Conservation (phyloP, 225 moss, liverwort and hornwort species). For the Pseudisothecium myosuroides region DNA sequence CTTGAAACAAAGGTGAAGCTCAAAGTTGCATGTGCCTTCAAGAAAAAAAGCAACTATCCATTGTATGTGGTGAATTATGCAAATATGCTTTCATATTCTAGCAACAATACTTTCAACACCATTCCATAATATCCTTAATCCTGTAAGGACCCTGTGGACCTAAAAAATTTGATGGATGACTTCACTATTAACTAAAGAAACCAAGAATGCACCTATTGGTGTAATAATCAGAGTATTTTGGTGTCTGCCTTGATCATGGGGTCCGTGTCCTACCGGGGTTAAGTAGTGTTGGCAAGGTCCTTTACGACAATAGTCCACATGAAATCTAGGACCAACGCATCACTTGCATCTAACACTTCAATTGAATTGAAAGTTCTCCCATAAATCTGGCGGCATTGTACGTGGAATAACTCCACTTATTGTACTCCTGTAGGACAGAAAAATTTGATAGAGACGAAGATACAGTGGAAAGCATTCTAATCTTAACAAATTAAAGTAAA, state of each 20-base stretch:
- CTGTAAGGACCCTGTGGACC: accelerated
- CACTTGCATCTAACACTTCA: not conserved
- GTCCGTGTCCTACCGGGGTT: not conserved
- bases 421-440: not conserved
- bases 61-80: not conserved
- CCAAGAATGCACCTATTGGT: too few relatives aligned
- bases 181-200: too few relatives aligned
- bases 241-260: not conserved
- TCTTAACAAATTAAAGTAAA: not conserved
- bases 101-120: not conserved
- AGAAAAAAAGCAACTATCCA: not conserved
- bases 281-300: not conserved
- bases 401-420: not conserved
- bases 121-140: not conserved
- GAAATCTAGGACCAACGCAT: not conserved
- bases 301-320: not conserved
- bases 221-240: not conserved
- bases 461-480: not conserved
- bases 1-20: not conserved
- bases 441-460: not conserved
- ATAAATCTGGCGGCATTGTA: not conserved
- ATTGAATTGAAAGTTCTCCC: not conserved
- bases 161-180: not conserved
- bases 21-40: not conserved
- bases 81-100: not conserved